Conservation (phyloP, 805 yeast species). For the Cyberlindnera subsufficiens region DNA sequence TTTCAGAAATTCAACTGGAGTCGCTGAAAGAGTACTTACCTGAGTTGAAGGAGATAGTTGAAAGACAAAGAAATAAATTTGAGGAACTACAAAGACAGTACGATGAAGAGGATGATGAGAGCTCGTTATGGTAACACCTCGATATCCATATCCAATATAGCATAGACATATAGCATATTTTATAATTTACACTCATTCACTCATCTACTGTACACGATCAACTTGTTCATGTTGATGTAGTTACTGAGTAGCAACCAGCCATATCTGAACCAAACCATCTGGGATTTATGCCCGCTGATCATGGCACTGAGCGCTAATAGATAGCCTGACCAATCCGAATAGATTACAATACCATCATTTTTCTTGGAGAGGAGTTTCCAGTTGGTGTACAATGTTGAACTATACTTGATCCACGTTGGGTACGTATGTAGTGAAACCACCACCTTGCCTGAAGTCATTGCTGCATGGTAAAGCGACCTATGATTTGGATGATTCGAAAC, state of each 20-base stretch:
- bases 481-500: slow-evolving; percentile 90
- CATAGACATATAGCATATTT: neutral
- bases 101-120: slow-evolving; percentile 27
- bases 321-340: slow-evolving; percentile 16
- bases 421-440: slow-evolving; percentile 28
- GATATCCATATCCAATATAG: neutral
- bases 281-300: slow-evolving; percentile 78
- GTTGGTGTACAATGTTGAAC: slow-evolving; percentile 29
- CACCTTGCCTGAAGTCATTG: slow-evolving; percentile 5
- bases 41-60: slow-evolving; percentile 1
- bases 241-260: slow-evolving; percentile 78
- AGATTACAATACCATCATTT: neutral
- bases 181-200: neutral
- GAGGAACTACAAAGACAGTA: slow-evolving; percentile 21
- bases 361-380: slow-evolving; percentile 1
- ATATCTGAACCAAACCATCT: slow-evolving; percentile 93
- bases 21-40: neutral
- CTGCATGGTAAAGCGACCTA: slow-evolving; percentile 51
- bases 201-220: neutral
- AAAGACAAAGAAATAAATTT: slow-evolving; percentile 11
- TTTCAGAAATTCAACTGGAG: slow-evolving; percentile 2
- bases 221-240: slow-evolving; percentile 37
- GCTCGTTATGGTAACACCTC: slow-evolving; percentile 21
- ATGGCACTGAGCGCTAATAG: slow-evolving; percentile 55
- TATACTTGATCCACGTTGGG: slow-evolving; percentile 39